Conservation (phyloP, 495 filamentous ascomycete species). For the Daldinia vernicosa region DNA sequence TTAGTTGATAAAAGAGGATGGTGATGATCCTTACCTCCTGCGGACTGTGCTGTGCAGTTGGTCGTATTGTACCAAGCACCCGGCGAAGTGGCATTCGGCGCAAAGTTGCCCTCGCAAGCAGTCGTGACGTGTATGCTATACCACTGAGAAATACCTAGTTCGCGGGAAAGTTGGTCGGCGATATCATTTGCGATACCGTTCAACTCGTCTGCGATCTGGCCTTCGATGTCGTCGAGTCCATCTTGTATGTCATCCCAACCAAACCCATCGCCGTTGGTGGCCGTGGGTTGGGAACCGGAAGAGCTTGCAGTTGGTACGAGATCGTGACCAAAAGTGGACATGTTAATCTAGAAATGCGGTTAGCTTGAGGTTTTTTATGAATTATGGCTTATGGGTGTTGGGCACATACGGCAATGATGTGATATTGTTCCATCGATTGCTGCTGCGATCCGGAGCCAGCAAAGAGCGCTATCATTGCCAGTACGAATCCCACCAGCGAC, state of each 20-base stretch:
- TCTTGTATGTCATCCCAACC: conserved; percentile 36
- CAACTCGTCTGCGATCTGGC: conserved; percentile 50
- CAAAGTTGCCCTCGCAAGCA: conserved; percentile 71
- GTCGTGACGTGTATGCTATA: conserved; percentile 77
- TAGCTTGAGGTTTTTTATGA: conserved; percentile 19
- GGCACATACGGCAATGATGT: conserved; percentile 70
- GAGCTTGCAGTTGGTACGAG: conserved; percentile 49
- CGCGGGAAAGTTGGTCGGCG: conserved; percentile 55
- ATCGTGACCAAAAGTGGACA: conserved; percentile 66
- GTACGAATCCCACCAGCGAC: conserved; percentile 69
- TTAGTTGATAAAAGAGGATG: neutral
- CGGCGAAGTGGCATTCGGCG: conserved; percentile 59
- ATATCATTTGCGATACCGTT: conserved; percentile 52
- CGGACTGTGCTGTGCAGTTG: conserved; percentile 67
- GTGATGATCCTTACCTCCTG: conserved; percentile 56
- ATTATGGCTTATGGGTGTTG: neutral
- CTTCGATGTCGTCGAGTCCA: conserved; percentile 39
- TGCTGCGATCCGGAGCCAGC: conserved; percentile 67
- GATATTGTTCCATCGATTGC: conserved; percentile 62
- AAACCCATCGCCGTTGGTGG: conserved; percentile 18
- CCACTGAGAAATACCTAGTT: conserved; percentile 72
- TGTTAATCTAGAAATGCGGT: conserved; percentile 63
- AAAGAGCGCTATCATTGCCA: conserved; percentile 75
- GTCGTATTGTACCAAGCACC: conserved; percentile 63
- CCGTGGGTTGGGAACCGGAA: conserved; percentile 39